Evolutionary conservation across 768 basidiomycete genomes (phyloP), one percentile per base, ranked within the genome.

Genomic region (Podaxis sp.): DNA sequence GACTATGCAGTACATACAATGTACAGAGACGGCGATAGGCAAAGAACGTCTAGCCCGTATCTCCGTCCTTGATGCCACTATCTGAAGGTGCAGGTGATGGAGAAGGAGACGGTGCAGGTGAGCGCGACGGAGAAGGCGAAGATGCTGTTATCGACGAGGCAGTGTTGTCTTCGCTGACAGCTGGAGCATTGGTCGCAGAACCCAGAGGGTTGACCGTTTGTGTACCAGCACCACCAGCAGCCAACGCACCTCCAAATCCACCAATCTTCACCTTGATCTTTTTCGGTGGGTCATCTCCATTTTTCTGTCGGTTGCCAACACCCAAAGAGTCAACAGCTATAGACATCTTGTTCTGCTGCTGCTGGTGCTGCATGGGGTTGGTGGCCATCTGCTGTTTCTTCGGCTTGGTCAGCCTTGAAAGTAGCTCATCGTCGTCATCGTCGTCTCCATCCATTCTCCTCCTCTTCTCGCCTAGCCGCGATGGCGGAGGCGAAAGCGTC

Each of bases 261-360:
- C 87, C 85, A 63, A 92, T 80, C 74, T 85, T 89, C 64, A 93
- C 78, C 75, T 90, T 92, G 70, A 93, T 83, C 72, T 90, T 91
- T 75, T 87, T 90, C 44, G 83, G 84, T 64, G 81, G 80, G 61
- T 84, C 84, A 66, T 86, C 85, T 38, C 80, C 77, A 53, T 73
- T 72, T 74, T 83, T 82, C 61, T 74, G 68, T 65, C 77, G 68
- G 57, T 70, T 71, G n/a, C 73, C 48, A 56, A 70, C 65, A 63
- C 70, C 69, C 62, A 69, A 46, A 36, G 60, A 55, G n/a, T 57
- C 55, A 30, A 26, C n/a, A 28, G 24, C 58, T 22, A 52, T n/a
- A 38, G 33, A 19, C 30, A 26, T 52, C 12, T 52, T 59, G n/a
- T 55, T 46, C 57, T 61, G 59, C 24, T 44, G 61, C 26, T 57